Percentiles rank a stretch among this genome's conserved stretches.
These are phyloP conservation scores for Lojkania enalia DNA, from an alignment of 2,329 filamentous ascomycete species.

Conservation along the genomic window DNA sequence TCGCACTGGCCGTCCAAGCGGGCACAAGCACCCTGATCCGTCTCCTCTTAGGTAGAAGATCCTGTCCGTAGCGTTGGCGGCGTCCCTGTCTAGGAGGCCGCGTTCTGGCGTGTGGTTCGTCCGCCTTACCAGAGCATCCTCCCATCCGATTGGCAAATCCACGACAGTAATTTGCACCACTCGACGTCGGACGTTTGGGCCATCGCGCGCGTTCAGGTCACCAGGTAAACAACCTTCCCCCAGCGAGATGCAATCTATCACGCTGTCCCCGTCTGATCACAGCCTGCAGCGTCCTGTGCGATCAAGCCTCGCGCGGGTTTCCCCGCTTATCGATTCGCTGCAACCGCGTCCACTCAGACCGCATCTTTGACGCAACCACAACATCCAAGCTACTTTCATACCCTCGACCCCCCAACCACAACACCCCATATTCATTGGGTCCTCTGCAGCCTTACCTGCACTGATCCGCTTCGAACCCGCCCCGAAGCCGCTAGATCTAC, in stretches of 20 bases:
- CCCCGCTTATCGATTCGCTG: conserved; percentile 30
- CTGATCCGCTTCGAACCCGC: conserved; percentile 17
- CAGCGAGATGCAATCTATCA: conserved; percentile 10
- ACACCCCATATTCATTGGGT: conserved; percentile 32
- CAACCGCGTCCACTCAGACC: conserved; percentile 36
- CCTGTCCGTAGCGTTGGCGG: conserved; percentile 22
- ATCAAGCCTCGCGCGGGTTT: conserved; percentile 13
- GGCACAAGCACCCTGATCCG: conserved; percentile 23
- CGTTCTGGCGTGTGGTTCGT: conserved; percentile 26
- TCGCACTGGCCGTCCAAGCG: conserved; percentile 10
- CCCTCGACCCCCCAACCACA: conserved; percentile 28
- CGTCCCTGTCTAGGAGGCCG: conserved; percentile 19
- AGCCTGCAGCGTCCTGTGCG: conserved; percentile 12
- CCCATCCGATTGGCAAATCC: conserved; percentile 29
- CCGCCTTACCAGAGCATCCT: conserved; percentile 13
- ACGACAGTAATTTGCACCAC: conserved; percentile 16
- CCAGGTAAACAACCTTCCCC: conserved; percentile 25
- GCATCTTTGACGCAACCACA: conserved; percentile 39
- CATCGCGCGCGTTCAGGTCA: conserved; percentile 9
- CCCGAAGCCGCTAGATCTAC: conserved; percentile 1
- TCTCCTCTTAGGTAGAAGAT: conserved; percentile 27
- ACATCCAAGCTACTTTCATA: conserved; percentile 32
- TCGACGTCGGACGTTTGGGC: conserved; percentile 9
- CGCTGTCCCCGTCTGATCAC: conserved; percentile 18
- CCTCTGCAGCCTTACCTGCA: conserved; percentile 23